phyloP scores from a whole-genome alignment of 306 rosid species.

The Glycine latifolia region DNA sequence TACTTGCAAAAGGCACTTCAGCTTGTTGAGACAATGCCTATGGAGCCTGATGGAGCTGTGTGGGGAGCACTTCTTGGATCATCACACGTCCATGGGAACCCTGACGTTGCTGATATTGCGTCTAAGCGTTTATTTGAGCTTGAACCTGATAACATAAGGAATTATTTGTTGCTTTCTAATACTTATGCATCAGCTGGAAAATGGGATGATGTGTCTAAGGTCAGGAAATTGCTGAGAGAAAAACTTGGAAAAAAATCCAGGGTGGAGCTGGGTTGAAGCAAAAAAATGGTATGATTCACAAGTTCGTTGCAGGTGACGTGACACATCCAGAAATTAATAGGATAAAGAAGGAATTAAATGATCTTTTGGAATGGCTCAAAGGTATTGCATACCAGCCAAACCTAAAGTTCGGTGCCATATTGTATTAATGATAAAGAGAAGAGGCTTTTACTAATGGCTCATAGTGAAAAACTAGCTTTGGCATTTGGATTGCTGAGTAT shows the following conservation, averaged over 20 bases:
- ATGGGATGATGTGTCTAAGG: conserved; percentile 76
- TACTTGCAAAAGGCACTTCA: conserved; percentile 71
- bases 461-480: conserved; percentile 86
- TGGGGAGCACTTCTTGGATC: conserved; percentile 98
- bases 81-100: conserved; percentile 68
- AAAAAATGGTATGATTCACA: conserved; percentile 65
- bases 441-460: conserved; percentile 62
- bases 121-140: conserved; percentile 73
- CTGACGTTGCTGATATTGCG: conserved; percentile 73
- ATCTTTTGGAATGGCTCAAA: conserved; percentile 66
- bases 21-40: conserved; percentile 70
- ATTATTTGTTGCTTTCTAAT: conserved; percentile 74
- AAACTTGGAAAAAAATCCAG: conserved; percentile 72
- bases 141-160: conserved; percentile 75
- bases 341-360: conserved; percentile 63
- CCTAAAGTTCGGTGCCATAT: conserved; percentile 62
- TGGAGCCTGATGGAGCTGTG: conserved; percentile 69
- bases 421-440: conserved; percentile 64
- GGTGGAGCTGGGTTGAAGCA: conserved; percentile 84
- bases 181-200: conserved; percentile 74
- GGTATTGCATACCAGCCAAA: conserved; percentile 67
- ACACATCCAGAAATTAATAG: conserved; percentile 63
- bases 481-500: conserved; percentile 67
- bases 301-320: conserved; percentile 70
- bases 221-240: conserved; percentile 72